Evolutionary conservation across 495 filamentous ascomycete genomes (phyloP).

Genomic region (Xylaria intraflava): DNA sequence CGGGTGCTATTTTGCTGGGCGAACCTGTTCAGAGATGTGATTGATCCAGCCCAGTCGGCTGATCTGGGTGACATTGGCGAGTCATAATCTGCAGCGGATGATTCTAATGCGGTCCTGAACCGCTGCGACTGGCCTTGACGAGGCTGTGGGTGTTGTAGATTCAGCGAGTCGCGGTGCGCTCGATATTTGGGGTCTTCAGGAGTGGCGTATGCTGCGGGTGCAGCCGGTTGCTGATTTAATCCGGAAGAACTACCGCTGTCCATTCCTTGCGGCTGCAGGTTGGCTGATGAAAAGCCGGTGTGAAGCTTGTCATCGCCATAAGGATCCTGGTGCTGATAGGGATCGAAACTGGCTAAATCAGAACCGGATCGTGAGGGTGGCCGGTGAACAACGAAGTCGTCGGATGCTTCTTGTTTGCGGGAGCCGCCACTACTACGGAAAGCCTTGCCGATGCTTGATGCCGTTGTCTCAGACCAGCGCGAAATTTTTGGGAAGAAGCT

Average conservation of each 20-base stretch:
- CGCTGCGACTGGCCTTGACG: conserved; percentile 74
- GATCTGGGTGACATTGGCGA: conserved; percentile 61
- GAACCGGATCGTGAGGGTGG: conserved; percentile 64
- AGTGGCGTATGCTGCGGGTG: conserved; percentile 31
- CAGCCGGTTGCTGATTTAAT: conserved; percentile 26
- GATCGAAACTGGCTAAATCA: conserved; percentile 58
- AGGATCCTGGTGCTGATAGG: conserved; percentile 55
- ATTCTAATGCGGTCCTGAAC: conserved; percentile 74
- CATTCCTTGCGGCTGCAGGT: conserved; percentile 23
- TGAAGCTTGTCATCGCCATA: conserved; percentile 68
- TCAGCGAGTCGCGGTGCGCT: conserved; percentile 81
- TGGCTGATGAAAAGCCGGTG: conserved; percentile 53
- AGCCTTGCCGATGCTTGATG: conserved; percentile 53
- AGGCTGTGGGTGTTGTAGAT: conserved; percentile 86
- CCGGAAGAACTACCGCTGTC: conserved; percentile 6
- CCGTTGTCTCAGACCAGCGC: conserved; percentile 93
- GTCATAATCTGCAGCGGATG: conserved; percentile 65
- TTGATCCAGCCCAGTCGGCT: conserved; percentile 65
- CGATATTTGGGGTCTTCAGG: conserved; percentile 88
- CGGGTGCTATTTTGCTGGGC: conserved; percentile 31
- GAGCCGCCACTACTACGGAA: conserved; percentile 47
- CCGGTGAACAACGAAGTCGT: conserved; percentile 33
- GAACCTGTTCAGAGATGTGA: conserved; percentile 44
- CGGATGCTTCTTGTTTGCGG: conserved; percentile 38
- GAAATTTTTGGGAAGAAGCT: conserved; percentile 89